Base-by-base conservation (phyloP, 2,329 filamentous ascomycete genomes). In the Cercospora canescens region DNA sequence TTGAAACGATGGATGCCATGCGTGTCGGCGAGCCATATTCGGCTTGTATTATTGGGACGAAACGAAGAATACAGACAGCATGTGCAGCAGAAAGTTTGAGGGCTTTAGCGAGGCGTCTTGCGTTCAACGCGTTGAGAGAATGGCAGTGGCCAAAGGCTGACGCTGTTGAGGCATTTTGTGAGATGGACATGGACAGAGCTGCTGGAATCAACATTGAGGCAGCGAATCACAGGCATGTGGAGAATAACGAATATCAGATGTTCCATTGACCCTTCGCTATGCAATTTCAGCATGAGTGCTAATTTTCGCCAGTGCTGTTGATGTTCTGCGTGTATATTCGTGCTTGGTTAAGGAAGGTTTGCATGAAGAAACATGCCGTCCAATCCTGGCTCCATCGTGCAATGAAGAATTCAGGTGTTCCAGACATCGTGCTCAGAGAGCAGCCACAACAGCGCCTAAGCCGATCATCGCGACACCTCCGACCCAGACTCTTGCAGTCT, bases 401-500 rank as follows among this genome's bases (percentile, higher is more conserved):
- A 48, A 48, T 48, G 41, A 48, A n/a, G 4, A 24, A 48, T 18
- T 48, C 6, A 24, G 14, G 14, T 11, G 4, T 5, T 35, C 14
- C 4, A 12, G 32, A 35, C 8, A 8, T 52, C 45, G 24, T 52
- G 24, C 39, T 58, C 64, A 71, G n/a, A 71, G 64, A 35, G 57
- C 65, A 52, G 64, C 65, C 41, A 71, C 67, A 12, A 68, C 41
- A 24, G 62, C 69, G n/a, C 63, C 67, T 7, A 79, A 4, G 81
- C 12, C 39, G 69, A 71, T 60, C 76, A 82, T 45, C 0, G 76
- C 77, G 9, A 77, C 64, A 24, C 82, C 77, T 18, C 80, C 81
- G 24, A 84, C 73, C 82, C 82, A 84, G 28, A 85, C 69, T 37
- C 81, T 73, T 0, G 76, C 64, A 26, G 84, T 77, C 67, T 83